Evolutionary conservation across 257 asterid genomes (phyloP), one percentile per base, ranked within the genome.

Genomic region (Ocimum tenuiflorum): DNA sequence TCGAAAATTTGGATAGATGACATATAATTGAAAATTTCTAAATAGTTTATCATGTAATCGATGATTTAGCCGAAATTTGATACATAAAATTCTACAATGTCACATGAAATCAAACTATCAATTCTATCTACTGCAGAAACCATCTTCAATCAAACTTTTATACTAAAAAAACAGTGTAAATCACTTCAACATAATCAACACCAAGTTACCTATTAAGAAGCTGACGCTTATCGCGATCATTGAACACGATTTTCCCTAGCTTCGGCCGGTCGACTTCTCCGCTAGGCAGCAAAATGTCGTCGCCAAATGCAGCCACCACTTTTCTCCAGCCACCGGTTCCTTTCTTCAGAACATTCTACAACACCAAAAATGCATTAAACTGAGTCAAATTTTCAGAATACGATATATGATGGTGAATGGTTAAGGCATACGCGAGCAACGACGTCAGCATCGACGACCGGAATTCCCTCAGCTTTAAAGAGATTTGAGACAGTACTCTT

Each of bases 261-360:
- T 86, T 88, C 12, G 83, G 84, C 1, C 97, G 90, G 82, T 94
- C 95, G 46, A 94, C 88, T 77, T 86, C 97, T 59, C 96, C 96
- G 47, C 76, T 63, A 29, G 81, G 79, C 52, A 75, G 79, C 77
- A 94, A 81, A 60, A 90, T 86, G 20, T 86, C 96, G 29, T 78
- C 82, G 27, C 97, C 95, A 57, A 94, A 89, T 23, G 96, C 83
- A 5, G 82, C 88, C 73, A 88, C 95, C 22, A 81, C 95, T 75
- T 84, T 86, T 67, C 78, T 94, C 94, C 97, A 90, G 2, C 99
- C 99, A 68, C 92, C 89, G 3, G 86, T 83, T 50, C 91, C 99
- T 69, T 88, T 81, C 75, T 77, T 90, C 84, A 94, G 72, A 41
- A 82, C 86, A 64, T 82, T 76, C 96, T 91, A 69, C 72, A 72